Evolutionary conservation across 495 filamentous ascomycete species (phyloP), one percentile per base, ranked within the genome.

Genomic region (Gamarada debralockiae): DNA sequence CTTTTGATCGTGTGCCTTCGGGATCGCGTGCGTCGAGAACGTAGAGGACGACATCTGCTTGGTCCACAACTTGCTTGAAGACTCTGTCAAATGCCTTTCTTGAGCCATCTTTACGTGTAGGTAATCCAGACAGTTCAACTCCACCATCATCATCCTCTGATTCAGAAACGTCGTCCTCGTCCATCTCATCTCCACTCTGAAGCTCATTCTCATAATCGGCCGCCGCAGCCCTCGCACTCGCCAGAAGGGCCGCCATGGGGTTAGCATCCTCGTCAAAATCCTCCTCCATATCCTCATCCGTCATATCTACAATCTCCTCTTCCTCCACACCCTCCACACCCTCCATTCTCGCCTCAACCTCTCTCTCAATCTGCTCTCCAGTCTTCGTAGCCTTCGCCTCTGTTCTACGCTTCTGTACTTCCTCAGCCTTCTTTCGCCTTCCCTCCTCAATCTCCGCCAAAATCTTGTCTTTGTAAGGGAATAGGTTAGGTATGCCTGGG

Each of bases 391-490:
- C 67, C 64, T 84, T 92, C 42, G 85, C 82, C 59, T 87, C 74
- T 59, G 95, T 88, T 44, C 80, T 77, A 43, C 79, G 78, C 50
- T 79, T 79, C 59, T 76, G 73, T 59, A 77, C 76, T 58, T 96
- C 90, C 66, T 96, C 93, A 48, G 78, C 80, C 73, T 91, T 97
- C 66, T 79, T 63, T 27, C 84, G 75, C 69, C 83, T 85, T 53
- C 79, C 83, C 66, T 96, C 89, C 72, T 98, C 95, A 59, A 98
- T 95, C 67, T 98, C 89, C 23, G 89, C 81, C 38, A 98, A 77
- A 17, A 98, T 79, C 73, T 86, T 89, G 63, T 97, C 95, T 73
- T 98, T 98, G 79, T 92, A 96, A 12, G 93, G 93, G 72, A 96
- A 98, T 22, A 96, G 78, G 65, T 96, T 98, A 44, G 93, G 93